Conservation (phyloP, 2,329 filamentous ascomycete species). For the Fusarium coffeatum region DNA sequence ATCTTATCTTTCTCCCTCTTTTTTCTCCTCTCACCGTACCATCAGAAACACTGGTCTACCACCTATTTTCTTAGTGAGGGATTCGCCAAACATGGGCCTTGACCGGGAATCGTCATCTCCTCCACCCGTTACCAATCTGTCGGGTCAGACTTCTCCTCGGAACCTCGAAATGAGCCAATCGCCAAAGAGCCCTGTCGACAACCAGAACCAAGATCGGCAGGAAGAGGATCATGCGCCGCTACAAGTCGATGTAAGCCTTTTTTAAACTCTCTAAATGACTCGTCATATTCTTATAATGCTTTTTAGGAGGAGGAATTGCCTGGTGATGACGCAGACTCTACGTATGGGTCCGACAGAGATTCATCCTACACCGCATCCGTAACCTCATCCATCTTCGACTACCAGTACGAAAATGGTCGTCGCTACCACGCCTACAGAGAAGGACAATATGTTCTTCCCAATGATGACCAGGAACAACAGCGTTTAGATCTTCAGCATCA, state of each 20-base stretch:
- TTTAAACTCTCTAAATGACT: not conserved
- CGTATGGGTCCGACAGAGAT: constrained; percentile 50
- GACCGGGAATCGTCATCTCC: constrained; percentile 2
- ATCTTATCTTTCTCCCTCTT: not conserved
- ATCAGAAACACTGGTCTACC: not conserved
- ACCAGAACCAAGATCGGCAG: not conserved
- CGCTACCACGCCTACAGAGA: constrained; percentile 51
- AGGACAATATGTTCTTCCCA: constrained; percentile 47
- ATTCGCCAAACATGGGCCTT: constrained; percentile 1
- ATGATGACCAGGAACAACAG: constrained; percentile 52
- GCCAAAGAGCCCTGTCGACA: not conserved
- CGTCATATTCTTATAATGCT: not conserved
- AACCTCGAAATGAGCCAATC: not conserved
- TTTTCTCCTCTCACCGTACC: not conserved
- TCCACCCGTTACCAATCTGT: constrained; percentile 17
- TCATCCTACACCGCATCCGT: constrained; percentile 51
- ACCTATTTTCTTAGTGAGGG: not conserved
- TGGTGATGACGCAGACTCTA: constrained; percentile 49
- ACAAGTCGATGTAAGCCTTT: constrained; percentile 30
- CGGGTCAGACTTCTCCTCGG: constrained; percentile 6
- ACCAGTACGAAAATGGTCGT: constrained; percentile 51
- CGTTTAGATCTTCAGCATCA: constrained; percentile 55
- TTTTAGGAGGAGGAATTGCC: constrained; percentile 37
- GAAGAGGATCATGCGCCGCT: constrained; percentile 19
- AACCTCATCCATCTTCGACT: constrained; percentile 58